phyloP scores from a whole-genome alignment of 73 alveolate species.

The Paraurostyla sp. region DNA sequence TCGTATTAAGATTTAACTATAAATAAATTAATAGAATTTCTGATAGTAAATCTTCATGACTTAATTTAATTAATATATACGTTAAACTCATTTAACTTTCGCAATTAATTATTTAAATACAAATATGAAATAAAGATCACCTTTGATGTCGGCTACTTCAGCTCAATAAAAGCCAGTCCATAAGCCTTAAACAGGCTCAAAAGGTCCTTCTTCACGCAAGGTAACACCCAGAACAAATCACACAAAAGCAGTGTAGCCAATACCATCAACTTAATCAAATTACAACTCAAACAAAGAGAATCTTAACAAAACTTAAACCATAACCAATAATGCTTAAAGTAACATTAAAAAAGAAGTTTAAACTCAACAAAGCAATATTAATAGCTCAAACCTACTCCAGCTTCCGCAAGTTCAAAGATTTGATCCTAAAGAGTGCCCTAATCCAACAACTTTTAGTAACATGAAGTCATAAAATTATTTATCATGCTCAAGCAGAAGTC shows the following conservation, averaged over 20 bases:
- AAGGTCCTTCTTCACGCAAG: too few species aligned
- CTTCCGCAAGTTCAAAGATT: not conserved
- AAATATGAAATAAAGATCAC: conserved; percentile 35
- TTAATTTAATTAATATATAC: conserved; percentile 43
- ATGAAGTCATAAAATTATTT: conserved; percentile 10
- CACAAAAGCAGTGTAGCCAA: too few species aligned
- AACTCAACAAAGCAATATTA: not conserved
- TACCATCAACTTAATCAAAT: too few species aligned
- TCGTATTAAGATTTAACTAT: too few species aligned
- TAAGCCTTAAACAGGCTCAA: not conserved
- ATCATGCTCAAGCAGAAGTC: conserved; percentile 5
- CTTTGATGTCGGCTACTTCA: not conserved
- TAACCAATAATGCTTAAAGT: too few species aligned
- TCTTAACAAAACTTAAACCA: too few species aligned
- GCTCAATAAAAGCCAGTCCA: not conserved
- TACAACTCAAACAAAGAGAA: too few species aligned
- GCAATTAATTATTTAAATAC: conserved; percentile 48
- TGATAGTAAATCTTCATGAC: too few species aligned
- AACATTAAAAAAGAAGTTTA: not conserved
- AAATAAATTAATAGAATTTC: conserved; percentile 20
- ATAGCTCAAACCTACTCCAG: not conserved
- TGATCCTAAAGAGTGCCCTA: conserved; percentile 42
- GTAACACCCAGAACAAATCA: too few species aligned
- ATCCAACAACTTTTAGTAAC: conserved; percentile 56
- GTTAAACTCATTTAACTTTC: conserved; percentile 21